phyloP scores from a whole-genome alignment of 306 rosid species.

The Pterocarpus macrocarpus region DNA sequence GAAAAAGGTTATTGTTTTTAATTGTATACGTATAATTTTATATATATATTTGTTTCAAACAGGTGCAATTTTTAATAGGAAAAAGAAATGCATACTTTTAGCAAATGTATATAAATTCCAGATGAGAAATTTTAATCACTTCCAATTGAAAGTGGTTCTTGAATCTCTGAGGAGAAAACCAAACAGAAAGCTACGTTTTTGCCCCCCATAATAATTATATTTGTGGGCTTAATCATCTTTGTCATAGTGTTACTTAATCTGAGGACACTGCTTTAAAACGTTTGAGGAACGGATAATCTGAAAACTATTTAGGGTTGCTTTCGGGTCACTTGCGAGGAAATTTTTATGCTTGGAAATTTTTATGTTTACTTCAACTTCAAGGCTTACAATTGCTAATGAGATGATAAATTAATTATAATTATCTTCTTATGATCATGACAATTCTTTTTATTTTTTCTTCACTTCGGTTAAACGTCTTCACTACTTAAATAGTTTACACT shows the following conservation, averaged over 20 bases:
- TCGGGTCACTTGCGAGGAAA: background rate
- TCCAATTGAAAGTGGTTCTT: background rate
- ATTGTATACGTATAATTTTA: background rate
- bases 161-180: slow-evolving; percentile 4
- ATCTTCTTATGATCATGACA: background rate
- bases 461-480: background rate
- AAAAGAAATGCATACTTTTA: background rate
- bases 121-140: background rate
- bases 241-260: background rate
- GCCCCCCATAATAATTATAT: background rate
- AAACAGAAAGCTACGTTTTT: background rate
- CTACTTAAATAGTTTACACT: background rate
- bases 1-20: background rate
- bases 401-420: slow-evolving; percentile 12
- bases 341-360: background rate
- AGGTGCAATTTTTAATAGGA: too few relatives aligned
- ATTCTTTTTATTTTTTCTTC: background rate
- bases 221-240: background rate
- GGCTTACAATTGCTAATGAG: background rate
- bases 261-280: background rate
- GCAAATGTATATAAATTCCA: background rate
- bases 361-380: background rate
- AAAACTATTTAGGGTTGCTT: background rate
- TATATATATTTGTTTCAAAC: too few relatives aligned
- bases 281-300: background rate